Percentiles rank a stretch among this genome's conserved stretches.
Evolutionary conservation across 257 asterid species (phyloP).

Genomic region (Echites panduratus): DNA sequence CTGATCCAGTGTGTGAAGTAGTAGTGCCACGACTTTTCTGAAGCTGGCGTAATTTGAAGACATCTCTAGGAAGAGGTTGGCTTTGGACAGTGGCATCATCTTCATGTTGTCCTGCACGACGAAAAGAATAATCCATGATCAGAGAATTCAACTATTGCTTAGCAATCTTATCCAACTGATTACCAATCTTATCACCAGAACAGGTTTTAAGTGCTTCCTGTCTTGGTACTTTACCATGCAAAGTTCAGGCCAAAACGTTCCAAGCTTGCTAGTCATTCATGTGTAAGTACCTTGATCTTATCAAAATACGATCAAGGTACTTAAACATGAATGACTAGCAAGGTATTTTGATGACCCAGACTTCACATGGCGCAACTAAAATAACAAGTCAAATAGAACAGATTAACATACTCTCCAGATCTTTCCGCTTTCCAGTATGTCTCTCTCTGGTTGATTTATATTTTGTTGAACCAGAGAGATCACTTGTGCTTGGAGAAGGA

Average conservation of each 20-base stretch:
- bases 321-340: not conserved
- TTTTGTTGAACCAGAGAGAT: slow-evolving; percentile 53
- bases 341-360: not conserved
- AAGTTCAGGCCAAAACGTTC: too few relatives aligned
- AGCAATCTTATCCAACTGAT: not conserved
- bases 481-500: slow-evolving; percentile 58
- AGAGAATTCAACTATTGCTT: not conserved
- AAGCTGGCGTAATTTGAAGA: slow-evolving; percentile 77
- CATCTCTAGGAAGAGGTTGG: slow-evolving; percentile 81
- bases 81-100: slow-evolving; percentile 69
- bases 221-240: not conserved
- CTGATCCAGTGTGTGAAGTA: slow-evolving; percentile 56
- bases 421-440: slow-evolving; percentile 68
- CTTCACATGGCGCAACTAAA: too few relatives aligned
- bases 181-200: not conserved
- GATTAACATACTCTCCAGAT: slow-evolving; percentile 44
- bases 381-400: not conserved
- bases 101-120: slow-evolving; percentile 59
- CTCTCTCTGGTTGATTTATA: slow-evolving; percentile 49
- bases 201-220: too few relatives aligned
- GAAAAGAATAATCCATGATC: not conserved
- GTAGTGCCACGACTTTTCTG: slow-evolving; percentile 66
- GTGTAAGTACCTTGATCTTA: not conserved
- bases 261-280: not conserved
- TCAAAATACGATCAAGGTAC: not conserved